A percentile compares a stretch with the other conserved stretches of the same genome.
phyloP scores from a whole-genome alignment of 345 rosid genomes.

The Rhizophora mangle region DNA sequence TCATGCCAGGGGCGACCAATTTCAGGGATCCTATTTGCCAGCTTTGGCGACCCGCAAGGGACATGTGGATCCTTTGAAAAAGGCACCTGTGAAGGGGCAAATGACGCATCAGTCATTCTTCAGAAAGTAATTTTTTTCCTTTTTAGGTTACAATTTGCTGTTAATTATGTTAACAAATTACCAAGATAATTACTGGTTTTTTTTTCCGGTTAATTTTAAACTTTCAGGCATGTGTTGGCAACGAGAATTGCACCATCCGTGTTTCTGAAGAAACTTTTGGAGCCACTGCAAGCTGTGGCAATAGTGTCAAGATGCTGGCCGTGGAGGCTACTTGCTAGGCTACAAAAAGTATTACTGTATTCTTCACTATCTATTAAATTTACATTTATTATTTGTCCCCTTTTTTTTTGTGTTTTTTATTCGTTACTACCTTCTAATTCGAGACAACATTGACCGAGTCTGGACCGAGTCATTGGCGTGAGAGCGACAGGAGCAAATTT shows the following conservation, averaged over 20 bases:
- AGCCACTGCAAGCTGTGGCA: not conserved
- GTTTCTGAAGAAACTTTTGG: not conserved
- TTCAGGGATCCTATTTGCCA: conserved; percentile 4
- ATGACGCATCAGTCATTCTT: not conserved
- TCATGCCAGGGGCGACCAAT: conserved; percentile 3
- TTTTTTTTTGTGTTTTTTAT: too few relatives aligned
- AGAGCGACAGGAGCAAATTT: too few relatives aligned
- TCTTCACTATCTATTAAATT: too few relatives aligned
- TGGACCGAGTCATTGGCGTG: too few relatives aligned
- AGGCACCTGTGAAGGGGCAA: conserved; percentile 2
- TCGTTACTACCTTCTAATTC: too few relatives aligned
- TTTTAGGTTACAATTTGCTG: too few relatives aligned
- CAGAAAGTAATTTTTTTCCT: not conserved
- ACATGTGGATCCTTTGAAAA: not conserved
- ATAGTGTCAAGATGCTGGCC: not conserved
- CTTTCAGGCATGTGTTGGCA: conserved; percentile 6
- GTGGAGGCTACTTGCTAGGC: not conserved
- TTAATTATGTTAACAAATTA: not conserved
- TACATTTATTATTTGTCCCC: too few relatives aligned
- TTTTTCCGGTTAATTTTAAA: too few relatives aligned
- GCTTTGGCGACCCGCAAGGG: conserved; percentile 19
- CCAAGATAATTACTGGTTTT: not conserved
- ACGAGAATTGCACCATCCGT: not conserved
- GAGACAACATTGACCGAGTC: too few relatives aligned
- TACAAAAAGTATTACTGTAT: too few relatives aligned